Percentiles rank a stretch among this genome's conserved stretches.
These are phyloP conservation scores for Aspergillus incahuasiensis DNA, from an alignment of 495 filamentous ascomycete species.

Conservation along the genomic window DNA sequence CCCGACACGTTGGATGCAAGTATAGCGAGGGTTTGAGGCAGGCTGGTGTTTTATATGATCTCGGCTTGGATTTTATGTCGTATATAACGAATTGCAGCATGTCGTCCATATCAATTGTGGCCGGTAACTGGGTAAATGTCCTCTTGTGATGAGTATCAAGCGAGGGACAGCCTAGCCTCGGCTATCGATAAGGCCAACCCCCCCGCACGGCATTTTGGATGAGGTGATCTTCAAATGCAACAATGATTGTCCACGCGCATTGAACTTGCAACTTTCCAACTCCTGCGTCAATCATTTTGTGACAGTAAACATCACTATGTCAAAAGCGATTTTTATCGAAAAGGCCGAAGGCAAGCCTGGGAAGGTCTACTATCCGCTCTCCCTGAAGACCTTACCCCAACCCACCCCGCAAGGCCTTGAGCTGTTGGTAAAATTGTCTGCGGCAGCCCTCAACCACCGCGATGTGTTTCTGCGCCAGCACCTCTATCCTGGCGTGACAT, in stretches of 20 bases:
- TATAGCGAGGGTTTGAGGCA: neutral
- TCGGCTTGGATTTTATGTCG: neutral
- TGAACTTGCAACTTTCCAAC: neutral
- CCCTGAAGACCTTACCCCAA: conserved; percentile 52
- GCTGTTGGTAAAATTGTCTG: conserved; percentile 63
- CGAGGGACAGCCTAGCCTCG: conserved; percentile 21
- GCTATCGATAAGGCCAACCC: conserved; percentile 22
- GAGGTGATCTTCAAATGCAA: neutral
- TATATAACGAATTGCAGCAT: neutral
- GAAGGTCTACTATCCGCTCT: conserved; percentile 72
- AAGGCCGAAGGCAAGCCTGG: conserved; percentile 58
- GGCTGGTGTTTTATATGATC: neutral
- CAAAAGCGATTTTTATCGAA: conserved; percentile 46
- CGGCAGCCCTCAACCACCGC: conserved; percentile 84
- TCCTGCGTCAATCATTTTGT: neutral
- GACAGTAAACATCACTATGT: conserved; percentile 38
- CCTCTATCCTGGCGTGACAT: conserved; percentile 79
- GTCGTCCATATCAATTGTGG: neutral
- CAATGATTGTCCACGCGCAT: neutral
- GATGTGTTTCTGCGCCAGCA: conserved; percentile 90
- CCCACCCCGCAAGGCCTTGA: conserved; percentile 59
- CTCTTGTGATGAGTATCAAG: neutral
- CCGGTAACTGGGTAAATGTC: neutral
- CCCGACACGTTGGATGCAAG: neutral
- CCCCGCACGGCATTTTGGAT: conserved; percentile 18